Evolutionary conservation across 176 grass and related monocot genomes (phyloP).

Genomic region (Raddia distichophylla): DNA sequence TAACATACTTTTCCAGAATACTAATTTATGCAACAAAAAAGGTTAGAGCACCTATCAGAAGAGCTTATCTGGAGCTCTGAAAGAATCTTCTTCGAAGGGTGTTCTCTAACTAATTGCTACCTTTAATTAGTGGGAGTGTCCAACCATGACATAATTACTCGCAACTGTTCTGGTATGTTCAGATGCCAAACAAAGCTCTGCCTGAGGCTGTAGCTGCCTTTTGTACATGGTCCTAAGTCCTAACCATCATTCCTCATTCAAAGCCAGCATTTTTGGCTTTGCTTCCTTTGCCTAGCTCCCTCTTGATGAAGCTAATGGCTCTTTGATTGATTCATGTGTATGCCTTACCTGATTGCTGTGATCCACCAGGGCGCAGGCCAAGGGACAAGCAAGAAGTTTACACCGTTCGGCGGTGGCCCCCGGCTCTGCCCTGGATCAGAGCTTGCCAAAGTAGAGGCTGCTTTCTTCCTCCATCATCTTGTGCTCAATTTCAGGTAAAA

Average conservation of each 20-base stretch:
- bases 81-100: conserved; percentile 64
- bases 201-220: conserved; percentile 37
- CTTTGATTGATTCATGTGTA: conserved; percentile 34
- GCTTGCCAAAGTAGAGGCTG: conserved; percentile 85
- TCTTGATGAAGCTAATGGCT: conserved; percentile 26
- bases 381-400: conserved; percentile 75
- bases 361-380: conserved; percentile 62
- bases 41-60: conserved; percentile 36
- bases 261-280: conserved; percentile 55
- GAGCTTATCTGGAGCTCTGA: conserved; percentile 51
- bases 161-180: conserved; percentile 46
- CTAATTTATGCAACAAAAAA: conserved; percentile 38
- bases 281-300: conserved; percentile 22
- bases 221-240: conserved; percentile 60
- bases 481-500: conserved; percentile 86
- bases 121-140: conserved; percentile 59
- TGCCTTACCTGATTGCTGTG: conserved; percentile 35
- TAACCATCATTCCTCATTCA: conserved; percentile 50
- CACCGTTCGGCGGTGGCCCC: conserved; percentile 78
- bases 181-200: conserved; percentile 55
- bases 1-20: conserved; percentile 33
- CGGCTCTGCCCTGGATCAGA: conserved; percentile 91
- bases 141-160: conserved; percentile 58
- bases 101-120: conserved; percentile 54
- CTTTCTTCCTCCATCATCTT: conserved; percentile 91